Evolutionary conservation across 495 filamentous ascomycete genomes (phyloP).

Genomic region (Neohortaea acidophila): DNA sequence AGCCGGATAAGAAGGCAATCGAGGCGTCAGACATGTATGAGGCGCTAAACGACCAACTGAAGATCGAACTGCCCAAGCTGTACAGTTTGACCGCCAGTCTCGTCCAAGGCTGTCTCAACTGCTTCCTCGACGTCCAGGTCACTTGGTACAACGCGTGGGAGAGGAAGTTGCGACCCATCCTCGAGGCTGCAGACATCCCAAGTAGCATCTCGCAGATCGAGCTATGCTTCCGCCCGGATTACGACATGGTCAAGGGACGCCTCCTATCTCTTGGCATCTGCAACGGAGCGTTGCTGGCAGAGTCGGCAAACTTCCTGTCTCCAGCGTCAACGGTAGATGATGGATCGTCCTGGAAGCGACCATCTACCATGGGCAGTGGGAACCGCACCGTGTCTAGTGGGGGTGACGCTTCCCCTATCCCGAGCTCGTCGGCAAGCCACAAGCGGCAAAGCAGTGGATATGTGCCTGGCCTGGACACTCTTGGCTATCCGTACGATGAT

Average conservation of each 20-base stretch:
- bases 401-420: slow-evolving; percentile 20
- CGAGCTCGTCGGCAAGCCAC: neutral
- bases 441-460: slow-evolving; percentile 10
- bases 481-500: neutral
- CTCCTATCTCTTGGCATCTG: slow-evolving; percentile 39
- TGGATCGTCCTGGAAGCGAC: slow-evolving; percentile 20
- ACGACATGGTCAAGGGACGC: slow-evolving; percentile 41
- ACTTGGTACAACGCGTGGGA: slow-evolving; percentile 69
- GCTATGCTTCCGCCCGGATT: slow-evolving; percentile 51
- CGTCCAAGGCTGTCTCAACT: slow-evolving; percentile 61
- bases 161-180: slow-evolving; percentile 57
- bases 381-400: slow-evolving; percentile 25
- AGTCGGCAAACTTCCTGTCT: slow-evolving; percentile 40
- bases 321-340: slow-evolving; percentile 31
- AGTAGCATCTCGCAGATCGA: slow-evolving; percentile 47
- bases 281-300: slow-evolving; percentile 42
- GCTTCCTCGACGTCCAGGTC: slow-evolving; percentile 66
- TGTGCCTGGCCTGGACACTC: neutral
- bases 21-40: slow-evolving; percentile 76
- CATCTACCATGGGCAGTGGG: slow-evolving; percentile 15
- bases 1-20: slow-evolving; percentile 62
- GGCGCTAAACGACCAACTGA: slow-evolving; percentile 79
- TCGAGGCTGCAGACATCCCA: slow-evolving; percentile 50
- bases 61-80: slow-evolving; percentile 79
- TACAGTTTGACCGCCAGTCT: slow-evolving; percentile 63